These are phyloP conservation scores for Brachypodium distachyon DNA, from an alignment of 202 grass and related monocot genomes.

Conservation along the genomic window DNA sequence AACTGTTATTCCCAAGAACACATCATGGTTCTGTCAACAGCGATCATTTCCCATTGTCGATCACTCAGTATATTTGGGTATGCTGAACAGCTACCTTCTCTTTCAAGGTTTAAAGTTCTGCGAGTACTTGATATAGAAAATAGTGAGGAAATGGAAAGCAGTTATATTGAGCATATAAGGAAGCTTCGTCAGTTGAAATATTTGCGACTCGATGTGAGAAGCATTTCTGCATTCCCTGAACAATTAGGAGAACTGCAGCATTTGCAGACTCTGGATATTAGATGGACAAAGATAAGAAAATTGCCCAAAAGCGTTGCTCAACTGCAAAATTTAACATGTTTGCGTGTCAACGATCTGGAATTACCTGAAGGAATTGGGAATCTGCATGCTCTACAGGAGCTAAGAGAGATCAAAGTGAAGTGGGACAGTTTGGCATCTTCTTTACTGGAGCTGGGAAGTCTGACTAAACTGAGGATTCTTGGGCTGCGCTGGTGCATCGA, in stretches of 20 bases:
- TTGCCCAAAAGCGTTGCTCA: constrained; percentile 12
- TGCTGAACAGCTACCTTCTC: constrained; percentile 19
- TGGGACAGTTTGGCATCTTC: not conserved
- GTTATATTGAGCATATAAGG: constrained; percentile 9
- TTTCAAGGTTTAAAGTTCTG: constrained; percentile 8
- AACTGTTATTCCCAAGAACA: constrained; percentile 12
- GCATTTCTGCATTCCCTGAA: constrained; percentile 13
- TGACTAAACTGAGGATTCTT: constrained; percentile 13
- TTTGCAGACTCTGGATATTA: constrained; percentile 16
- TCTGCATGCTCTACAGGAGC: constrained; percentile 16
- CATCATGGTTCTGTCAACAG: not conserved
- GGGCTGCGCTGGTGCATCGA: not conserved
- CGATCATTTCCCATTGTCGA: constrained; percentile 14
- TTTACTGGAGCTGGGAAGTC: constrained; percentile 6
- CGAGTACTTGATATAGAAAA: constrained; percentile 36
- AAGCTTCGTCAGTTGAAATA: constrained; percentile 20
- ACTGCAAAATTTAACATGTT: constrained; percentile 15
- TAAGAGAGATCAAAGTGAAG: constrained; percentile 9
- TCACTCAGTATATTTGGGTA: constrained; percentile 27
- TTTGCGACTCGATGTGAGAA: constrained; percentile 8
- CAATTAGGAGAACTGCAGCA: constrained; percentile 12
- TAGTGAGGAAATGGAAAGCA: constrained; percentile 10
- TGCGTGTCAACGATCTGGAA: not conserved
- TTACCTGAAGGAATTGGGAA: constrained; percentile 22
- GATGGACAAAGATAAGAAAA: constrained; percentile 6